A percentile compares a stretch with the other conserved stretches of the same genome.
phyloP scores from a whole-genome alignment of 805 yeast genomes.

The Wickerhamomyces ciferrii region DNA sequence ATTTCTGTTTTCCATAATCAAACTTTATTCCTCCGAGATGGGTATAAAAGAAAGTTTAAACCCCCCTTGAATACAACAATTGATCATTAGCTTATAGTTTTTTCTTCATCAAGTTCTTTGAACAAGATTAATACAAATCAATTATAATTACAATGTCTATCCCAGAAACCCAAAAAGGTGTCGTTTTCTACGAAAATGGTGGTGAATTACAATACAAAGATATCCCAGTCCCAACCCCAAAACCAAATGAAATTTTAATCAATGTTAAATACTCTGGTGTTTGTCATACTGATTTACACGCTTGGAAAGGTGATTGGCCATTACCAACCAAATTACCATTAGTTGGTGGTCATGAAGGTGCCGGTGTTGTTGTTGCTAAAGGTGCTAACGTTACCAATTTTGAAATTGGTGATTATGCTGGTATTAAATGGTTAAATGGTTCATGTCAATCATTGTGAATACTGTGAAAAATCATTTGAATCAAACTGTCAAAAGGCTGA shows the following conservation, averaged over 20 bases:
- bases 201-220: constrained; percentile 45
- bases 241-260: constrained; percentile 49
- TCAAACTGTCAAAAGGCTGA: constrained; percentile 64
- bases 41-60: neutral
- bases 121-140: neutral
- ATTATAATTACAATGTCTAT: constrained; percentile 15
- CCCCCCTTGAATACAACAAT: neutral
- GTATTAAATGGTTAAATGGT: constrained; percentile 60
- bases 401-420: constrained; percentile 56
- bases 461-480: constrained; percentile 47
- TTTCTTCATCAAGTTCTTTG: neutral
- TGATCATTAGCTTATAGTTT: neutral
- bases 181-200: constrained; percentile 43
- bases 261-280: constrained; percentile 62
- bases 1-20: neutral
- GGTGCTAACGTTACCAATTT: constrained; percentile 51
- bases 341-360: constrained; percentile 69
- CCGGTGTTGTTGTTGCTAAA: constrained; percentile 56
- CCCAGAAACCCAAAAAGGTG: constrained; percentile 48
- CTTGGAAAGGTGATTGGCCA: constrained; percentile 70
- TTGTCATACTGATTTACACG: constrained; percentile 62
- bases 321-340: constrained; percentile 49
- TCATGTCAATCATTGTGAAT: constrained; percentile 56
- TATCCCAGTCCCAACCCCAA: constrained; percentile 52
- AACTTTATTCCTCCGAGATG: neutral